A percentile compares a stretch with the other conserved stretches of the same genome.
Evolutionary conservation across 1,284 basidiomycete genomes (phyloP).

Genomic region (Moesziomyces globuligerus): DNA sequence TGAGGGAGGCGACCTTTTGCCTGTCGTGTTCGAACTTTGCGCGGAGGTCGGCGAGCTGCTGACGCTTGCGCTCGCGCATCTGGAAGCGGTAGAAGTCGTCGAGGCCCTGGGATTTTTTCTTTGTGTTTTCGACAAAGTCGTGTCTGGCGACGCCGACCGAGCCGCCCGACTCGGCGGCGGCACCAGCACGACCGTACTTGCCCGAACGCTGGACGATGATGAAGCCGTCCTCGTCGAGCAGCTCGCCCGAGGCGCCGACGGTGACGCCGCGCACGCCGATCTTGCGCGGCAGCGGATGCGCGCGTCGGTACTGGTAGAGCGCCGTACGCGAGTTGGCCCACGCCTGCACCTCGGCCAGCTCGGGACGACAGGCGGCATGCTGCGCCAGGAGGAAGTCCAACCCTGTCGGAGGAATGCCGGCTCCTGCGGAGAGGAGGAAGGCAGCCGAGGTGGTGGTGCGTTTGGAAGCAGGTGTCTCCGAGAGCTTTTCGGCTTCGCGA

Average conservation of each 20-base stretch:
- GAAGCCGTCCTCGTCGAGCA: slow-evolving; percentile 65
- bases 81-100: slow-evolving; percentile 66
- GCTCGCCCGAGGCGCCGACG: slow-evolving; percentile 60
- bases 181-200: slow-evolving; percentile 58
- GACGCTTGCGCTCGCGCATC: slow-evolving; percentile 59
- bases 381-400: slow-evolving; percentile 47
- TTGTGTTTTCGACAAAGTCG: slow-evolving; percentile 32
- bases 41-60: slow-evolving; percentile 59
- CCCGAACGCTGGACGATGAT: slow-evolving; percentile 63
- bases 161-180: slow-evolving; percentile 14
- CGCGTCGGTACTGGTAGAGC: slow-evolving; percentile 52
- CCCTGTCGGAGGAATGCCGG: slow-evolving; percentile 37
- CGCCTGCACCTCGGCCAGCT: slow-evolving; percentile 32
- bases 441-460: slow-evolving; percentile 9
- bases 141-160: slow-evolving; percentile 37
- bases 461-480: not conserved
- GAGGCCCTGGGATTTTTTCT: slow-evolving; percentile 57
- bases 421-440: slow-evolving; percentile 20
- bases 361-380: slow-evolving; percentile 45
- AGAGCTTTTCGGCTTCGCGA: slow-evolving; percentile 8
- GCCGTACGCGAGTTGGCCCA: slow-evolving; percentile 53
- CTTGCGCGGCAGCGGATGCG: slow-evolving; percentile 53
- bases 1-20: slow-evolving; percentile 59
- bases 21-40: slow-evolving; percentile 63
- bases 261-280: slow-evolving; percentile 59